Percentiles rank a stretch among this genome's conserved stretches.
phyloP scores from a whole-genome alignment of 1,284 basidiomycete genomes.

The Amylostereum areolatum region DNA sequence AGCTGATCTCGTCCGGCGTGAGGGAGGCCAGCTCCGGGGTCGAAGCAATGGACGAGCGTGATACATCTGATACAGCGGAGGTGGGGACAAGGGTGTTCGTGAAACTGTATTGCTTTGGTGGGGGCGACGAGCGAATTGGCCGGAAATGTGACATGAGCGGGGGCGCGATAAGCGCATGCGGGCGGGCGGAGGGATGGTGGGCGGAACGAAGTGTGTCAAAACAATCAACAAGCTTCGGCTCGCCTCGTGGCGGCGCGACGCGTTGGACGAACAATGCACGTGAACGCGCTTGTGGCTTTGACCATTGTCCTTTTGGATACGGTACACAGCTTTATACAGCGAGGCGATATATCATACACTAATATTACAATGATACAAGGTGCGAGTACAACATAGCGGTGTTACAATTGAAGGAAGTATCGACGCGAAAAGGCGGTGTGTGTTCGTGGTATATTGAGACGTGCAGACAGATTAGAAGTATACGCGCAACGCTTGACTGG shows the following conservation, averaged over 20 bases:
- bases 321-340: too few relatives aligned
- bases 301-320: too few relatives aligned
- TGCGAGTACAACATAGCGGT: too few relatives aligned
- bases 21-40: slow-evolving; percentile 55
- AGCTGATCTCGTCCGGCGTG: slow-evolving; percentile 52
- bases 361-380: too few relatives aligned
- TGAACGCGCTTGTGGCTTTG: too few relatives aligned
- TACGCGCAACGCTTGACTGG: slow-evolving; percentile 57
- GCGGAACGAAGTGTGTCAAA: too few relatives aligned
- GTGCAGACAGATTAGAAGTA: slow-evolving; percentile 48
- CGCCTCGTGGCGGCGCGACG: too few relatives aligned
- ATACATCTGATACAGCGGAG: slow-evolving; percentile 30
- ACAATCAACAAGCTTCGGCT: too few relatives aligned
- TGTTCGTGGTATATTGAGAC: background rate
- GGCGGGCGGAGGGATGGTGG: too few relatives aligned
- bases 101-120: slow-evolving; percentile 13
- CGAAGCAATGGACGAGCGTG: slow-evolving; percentile 40
- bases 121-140: slow-evolving; percentile 25
- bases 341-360: too few relatives aligned
- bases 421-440: slow-evolving; percentile 1
- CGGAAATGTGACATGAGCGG: slow-evolving; percentile 23
- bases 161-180: background rate
- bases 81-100: slow-evolving; percentile 16
- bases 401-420: too few relatives aligned
- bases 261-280: too few relatives aligned